A percentile compares a stretch with the other conserved stretches of the same genome.
Conservation (phyloP, 345 rosid genomes). For the Dimocarpus longan region DNA sequence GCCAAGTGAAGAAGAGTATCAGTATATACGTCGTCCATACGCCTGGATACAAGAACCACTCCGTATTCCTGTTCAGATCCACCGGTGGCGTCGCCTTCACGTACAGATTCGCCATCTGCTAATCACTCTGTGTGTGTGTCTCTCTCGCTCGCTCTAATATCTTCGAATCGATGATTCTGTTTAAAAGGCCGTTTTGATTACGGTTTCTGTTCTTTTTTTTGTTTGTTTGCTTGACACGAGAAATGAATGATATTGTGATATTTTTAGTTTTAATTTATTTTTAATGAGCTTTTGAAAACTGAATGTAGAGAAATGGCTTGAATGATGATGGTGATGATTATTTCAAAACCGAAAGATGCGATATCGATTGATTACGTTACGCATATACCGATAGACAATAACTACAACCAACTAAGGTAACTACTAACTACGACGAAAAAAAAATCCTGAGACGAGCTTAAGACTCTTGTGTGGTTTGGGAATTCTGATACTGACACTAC, state of each 20-base stretch:
- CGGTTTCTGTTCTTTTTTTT: not conserved
- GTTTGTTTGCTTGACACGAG: not conserved
- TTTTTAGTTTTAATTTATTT: not conserved
- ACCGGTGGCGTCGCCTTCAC: slow-evolving; percentile 76
- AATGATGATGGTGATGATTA: not conserved
- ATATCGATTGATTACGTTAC: not conserved
- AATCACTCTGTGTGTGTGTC: too few relatives aligned
- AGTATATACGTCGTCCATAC: slow-evolving; percentile 87
- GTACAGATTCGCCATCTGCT: slow-evolving; percentile 38
- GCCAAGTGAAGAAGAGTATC: slow-evolving; percentile 77
- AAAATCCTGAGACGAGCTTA: not conserved
- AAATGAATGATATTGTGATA: not conserved
- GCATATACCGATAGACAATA: not conserved
- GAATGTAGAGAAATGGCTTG: not conserved
- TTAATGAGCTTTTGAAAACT: not conserved
- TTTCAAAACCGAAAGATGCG: not conserved
- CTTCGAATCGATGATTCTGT: slow-evolving; percentile 1
- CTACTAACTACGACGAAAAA: not conserved
- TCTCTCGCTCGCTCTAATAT: not conserved
- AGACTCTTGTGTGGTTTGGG: not conserved
- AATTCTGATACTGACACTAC: too few relatives aligned
- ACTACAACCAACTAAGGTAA: not conserved
- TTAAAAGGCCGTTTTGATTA: not conserved
- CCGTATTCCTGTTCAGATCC: slow-evolving; percentile 87
- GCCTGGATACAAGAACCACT: slow-evolving; percentile 88